Evolutionary conservation across 2,329 filamentous ascomycete genomes (phyloP).

Genomic region (Chaetomium strumarium): DNA sequence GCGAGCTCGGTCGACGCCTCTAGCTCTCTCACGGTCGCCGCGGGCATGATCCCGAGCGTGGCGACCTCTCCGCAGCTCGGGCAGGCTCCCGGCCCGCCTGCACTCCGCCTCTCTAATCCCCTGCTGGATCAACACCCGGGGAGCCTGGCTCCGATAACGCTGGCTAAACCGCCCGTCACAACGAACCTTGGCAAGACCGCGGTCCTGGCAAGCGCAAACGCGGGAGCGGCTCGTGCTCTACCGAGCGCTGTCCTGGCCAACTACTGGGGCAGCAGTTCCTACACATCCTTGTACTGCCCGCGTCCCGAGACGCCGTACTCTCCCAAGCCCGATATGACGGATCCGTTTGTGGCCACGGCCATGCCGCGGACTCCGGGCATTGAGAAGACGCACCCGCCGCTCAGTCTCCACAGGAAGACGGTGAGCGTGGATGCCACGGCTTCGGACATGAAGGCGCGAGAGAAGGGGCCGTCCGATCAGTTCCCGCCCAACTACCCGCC

Average conservation of each 20-base stretch:
- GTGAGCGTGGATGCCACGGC: constrained; percentile 37
- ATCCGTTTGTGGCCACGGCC: constrained; percentile 32
- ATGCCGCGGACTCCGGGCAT: constrained; percentile 31
- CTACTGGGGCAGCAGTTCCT: constrained; percentile 85
- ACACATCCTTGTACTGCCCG: constrained; percentile 42
- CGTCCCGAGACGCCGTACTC: constrained; percentile 22
- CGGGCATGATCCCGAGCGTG: constrained; percentile 43
- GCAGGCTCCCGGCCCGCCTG: constrained; percentile 4
- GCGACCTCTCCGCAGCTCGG: constrained; percentile 26
- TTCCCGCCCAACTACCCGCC: constrained; percentile 74
- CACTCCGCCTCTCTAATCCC: constrained; percentile 25
- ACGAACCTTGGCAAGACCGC: constrained; percentile 85
- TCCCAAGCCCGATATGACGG: constrained; percentile 29
- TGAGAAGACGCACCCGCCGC: constrained; percentile 21
- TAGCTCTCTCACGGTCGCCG: constrained; percentile 36
- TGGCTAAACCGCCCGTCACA: constrained; percentile 74
- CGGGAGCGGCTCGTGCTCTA: constrained; percentile 63
- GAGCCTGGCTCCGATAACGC: constrained; percentile 71
- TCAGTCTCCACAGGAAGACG: constrained; percentile 37
- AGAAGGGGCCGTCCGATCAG: constrained; percentile 35
- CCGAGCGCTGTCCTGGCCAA: constrained; percentile 87
- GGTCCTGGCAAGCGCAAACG: constrained; percentile 66
- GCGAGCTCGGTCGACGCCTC: constrained; percentile 34
- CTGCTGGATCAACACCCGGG: constrained; percentile 46
- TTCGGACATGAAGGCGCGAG: constrained; percentile 9